Conservation (phyloP, 805 yeast genomes). For the Candida fluviatilis region DNA sequence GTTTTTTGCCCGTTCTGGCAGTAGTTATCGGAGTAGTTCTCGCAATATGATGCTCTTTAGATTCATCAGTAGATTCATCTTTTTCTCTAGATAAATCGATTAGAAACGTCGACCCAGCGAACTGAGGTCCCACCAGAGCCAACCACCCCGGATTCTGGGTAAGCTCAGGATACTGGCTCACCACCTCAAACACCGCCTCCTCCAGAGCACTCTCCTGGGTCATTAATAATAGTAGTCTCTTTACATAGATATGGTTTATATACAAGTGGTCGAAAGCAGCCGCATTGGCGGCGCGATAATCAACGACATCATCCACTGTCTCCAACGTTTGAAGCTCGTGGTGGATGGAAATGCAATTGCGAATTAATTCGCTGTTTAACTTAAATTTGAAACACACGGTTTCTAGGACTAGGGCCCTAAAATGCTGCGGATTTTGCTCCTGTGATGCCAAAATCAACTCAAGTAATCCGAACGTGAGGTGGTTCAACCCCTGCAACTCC, state of each 20-base stretch:
- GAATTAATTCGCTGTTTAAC: slow-evolving; percentile 5
- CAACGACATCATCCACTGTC: background rate
- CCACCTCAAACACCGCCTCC: background rate
- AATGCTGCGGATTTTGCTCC: slow-evolving; percentile 8
- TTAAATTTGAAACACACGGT: slow-evolving; percentile 13
- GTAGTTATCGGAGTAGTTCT: background rate
- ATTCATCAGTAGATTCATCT: too few relatives aligned
- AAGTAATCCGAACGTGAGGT: slow-evolving; percentile 22
- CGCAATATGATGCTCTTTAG: too few relatives aligned
- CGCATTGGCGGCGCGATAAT: background rate
- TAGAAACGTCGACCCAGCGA: slow-evolving; percentile 1
- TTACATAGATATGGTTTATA: slow-evolving; percentile 3
- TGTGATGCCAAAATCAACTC: slow-evolving; percentile 21
- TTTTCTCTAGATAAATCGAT: too few relatives aligned
- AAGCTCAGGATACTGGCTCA: slow-evolving; percentile 3
- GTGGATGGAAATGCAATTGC: slow-evolving; percentile 1
- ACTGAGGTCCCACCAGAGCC: slow-evolving; percentile 4
- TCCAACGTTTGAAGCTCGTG: background rate
- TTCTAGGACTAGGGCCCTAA: slow-evolving; percentile 16
- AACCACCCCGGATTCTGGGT: slow-evolving; percentile 6
- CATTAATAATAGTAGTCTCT: background rate
- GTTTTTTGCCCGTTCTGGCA: background rate
- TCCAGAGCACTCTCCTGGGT: background rate
- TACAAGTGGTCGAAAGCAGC: background rate
- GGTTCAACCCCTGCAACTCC: slow-evolving; percentile 14